Conservation (phyloP, 2,329 filamentous ascomycete species). For the Cyphellophora europaea region DNA sequence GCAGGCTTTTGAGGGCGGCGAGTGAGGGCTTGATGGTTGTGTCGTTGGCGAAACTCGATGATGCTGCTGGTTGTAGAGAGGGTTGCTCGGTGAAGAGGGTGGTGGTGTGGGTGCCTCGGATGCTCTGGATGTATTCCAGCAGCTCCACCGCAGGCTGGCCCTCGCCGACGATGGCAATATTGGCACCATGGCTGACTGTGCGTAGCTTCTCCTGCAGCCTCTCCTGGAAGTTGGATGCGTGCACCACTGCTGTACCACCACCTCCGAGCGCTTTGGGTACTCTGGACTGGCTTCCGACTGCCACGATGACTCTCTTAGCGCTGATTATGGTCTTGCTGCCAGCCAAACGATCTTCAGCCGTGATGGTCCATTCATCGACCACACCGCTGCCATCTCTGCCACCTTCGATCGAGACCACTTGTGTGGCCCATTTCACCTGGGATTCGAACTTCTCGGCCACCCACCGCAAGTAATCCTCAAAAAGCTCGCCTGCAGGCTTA, state of each 20-base stretch:
- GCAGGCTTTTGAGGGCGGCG: no score
- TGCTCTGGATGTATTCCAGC: slow-evolving; percentile 11
- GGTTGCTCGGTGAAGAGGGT: slow-evolving; percentile 10
- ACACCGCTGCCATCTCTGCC: slow-evolving; percentile 3
- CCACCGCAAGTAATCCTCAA: slow-evolving; percentile 15
- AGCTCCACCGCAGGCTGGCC: slow-evolving; percentile 13
- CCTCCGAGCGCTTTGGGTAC: no score
- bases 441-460: slow-evolving; percentile 9
- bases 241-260: no score
- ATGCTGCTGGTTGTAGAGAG: slow-evolving; percentile 1
- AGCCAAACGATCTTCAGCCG: slow-evolving; percentile 6
- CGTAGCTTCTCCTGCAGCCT: slow-evolving; percentile 1
- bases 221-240: slow-evolving; percentile 9
- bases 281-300: slow-evolving; percentile 7
- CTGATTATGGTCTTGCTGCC: slow-evolving; percentile 4
- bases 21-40: slow-evolving; percentile 2
- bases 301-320: slow-evolving; percentile 12
- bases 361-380: slow-evolving; percentile 14
- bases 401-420: slow-evolving; percentile 6
- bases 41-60: no score
- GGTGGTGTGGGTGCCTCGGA: slow-evolving; percentile 8
- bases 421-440: slow-evolving; percentile 6
- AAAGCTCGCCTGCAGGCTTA: slow-evolving; percentile 10
- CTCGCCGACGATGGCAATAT: slow-evolving; percentile 14
- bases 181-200: no score